Evolutionary conservation across 768 basidiomycete species (phyloP).

Genomic region (Pleurotus ostreatus): DNA sequence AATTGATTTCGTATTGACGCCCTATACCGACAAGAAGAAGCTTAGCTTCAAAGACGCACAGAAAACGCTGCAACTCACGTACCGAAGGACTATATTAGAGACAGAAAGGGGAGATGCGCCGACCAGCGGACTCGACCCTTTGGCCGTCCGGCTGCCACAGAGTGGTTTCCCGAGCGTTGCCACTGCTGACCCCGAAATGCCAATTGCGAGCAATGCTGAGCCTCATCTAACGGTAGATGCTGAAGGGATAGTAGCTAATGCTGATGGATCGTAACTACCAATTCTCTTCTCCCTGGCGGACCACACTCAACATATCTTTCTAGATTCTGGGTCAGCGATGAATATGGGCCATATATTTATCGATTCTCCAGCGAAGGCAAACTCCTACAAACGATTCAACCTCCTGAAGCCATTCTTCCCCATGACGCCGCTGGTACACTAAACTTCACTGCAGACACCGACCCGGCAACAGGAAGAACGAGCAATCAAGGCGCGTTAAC

Average conservation of each 20-base stretch:
- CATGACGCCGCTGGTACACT: slow-evolving; percentile 34
- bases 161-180: slow-evolving; percentile 23
- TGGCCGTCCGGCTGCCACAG: slow-evolving; percentile 38
- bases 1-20: slow-evolving; percentile 52
- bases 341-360: slow-evolving; percentile 69
- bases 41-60: slow-evolving; percentile 48
- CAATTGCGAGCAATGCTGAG: slow-evolving; percentile 37
- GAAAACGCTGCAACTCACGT: slow-evolving; percentile 46
- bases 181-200: slow-evolving; percentile 39
- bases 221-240: slow-evolving; percentile 50
- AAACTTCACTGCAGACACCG: slow-evolving; percentile 46
- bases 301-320: not conserved
- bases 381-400: slow-evolving; percentile 53
- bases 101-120: slow-evolving; percentile 40
- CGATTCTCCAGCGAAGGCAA: slow-evolving; percentile 41
- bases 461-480: slow-evolving; percentile 49
- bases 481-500: slow-evolving; percentile 46
- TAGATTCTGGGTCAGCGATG: slow-evolving; percentile 65
- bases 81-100: slow-evolving; percentile 45
- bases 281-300: not conserved
- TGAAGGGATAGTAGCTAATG: slow-evolving; percentile 54
- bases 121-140: slow-evolving; percentile 56
- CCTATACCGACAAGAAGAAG: slow-evolving; percentile 43
- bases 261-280: slow-evolving; percentile 50
- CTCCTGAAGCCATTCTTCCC: slow-evolving; percentile 55